phyloP scores from a whole-genome alignment of 768 basidiomycete genomes.

The Phlebiopsis flavidoalba region DNA sequence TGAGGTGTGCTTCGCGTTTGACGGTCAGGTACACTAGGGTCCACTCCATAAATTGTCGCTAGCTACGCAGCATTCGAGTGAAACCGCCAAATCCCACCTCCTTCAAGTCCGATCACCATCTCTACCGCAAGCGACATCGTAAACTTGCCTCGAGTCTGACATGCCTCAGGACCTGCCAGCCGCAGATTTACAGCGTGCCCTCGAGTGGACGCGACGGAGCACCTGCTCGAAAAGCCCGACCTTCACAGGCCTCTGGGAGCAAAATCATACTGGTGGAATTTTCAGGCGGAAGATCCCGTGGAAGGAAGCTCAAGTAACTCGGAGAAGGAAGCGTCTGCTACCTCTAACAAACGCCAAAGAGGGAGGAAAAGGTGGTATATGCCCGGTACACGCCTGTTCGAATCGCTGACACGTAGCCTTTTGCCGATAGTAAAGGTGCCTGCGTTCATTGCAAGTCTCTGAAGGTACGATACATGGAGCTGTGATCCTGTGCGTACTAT shows the following conservation, averaged over 20 bases:
- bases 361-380: neutral
- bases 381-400: neutral
- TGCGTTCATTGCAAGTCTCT: slow-evolving; percentile 56
- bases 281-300: neutral
- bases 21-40: neutral
- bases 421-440: slow-evolving; percentile 38
- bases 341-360: neutral
- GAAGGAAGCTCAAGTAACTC: neutral
- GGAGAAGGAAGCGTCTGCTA: neutral
- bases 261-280: neutral
- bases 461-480: slow-evolving; percentile 32
- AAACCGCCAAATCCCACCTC: too few species aligned
- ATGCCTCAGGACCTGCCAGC: too few species aligned
- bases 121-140: too few species aligned
- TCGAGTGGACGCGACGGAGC: too few species aligned
- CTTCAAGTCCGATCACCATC: too few species aligned
- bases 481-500: neutral
- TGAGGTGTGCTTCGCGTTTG: neutral
- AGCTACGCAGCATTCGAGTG: too few species aligned
- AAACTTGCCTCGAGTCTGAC: too few species aligned
- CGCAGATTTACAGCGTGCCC: too few species aligned
- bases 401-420: neutral
- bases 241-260: neutral
- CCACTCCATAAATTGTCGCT: neutral
- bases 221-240: neutral